Percentiles rank a stretch among this genome's conserved stretches.
Conservation (phyloP, 371 early-diverging fungal genomes). For the Mucor sp. region DNA sequence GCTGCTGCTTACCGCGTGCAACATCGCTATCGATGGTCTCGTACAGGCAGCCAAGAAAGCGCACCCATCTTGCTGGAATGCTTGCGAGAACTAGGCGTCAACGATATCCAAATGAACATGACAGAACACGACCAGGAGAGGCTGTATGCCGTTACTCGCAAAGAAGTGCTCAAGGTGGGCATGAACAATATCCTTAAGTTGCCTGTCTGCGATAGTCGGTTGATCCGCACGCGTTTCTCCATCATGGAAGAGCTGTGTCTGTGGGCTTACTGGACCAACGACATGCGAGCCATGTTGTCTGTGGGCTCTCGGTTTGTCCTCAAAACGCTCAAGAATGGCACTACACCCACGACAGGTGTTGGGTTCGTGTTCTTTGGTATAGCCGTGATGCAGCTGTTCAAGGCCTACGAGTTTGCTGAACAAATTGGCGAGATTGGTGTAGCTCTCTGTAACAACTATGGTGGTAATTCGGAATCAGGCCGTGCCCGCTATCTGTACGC, state of each 20-base stretch:
- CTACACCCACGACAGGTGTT: constrained; percentile 45
- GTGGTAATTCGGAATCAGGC: constrained; percentile 45
- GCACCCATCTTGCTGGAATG: constrained; percentile 40
- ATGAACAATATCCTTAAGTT: constrained; percentile 33
- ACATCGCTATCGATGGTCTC: constrained; percentile 42
- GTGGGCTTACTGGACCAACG: constrained; percentile 47
- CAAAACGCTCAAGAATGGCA: constrained; percentile 42
- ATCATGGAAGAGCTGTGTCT: constrained; percentile 49
- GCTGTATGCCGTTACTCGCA: constrained; percentile 32
- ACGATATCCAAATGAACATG: constrained; percentile 30
- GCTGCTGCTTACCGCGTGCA: constrained; percentile 49
- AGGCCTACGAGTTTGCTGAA: constrained; percentile 45
- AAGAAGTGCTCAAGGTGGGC: constrained; percentile 36
- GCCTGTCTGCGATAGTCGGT: constrained; percentile 38
- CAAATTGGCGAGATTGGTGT: constrained; percentile 47
- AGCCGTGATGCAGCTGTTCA: constrained; percentile 42
- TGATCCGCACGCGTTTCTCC: constrained; percentile 41
- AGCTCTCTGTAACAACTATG: constrained; percentile 38
- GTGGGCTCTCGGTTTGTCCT: constrained; percentile 33
- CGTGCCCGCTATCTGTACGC: constrained; percentile 41
- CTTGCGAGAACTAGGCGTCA: constrained; percentile 41
- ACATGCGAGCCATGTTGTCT: constrained; percentile 33
- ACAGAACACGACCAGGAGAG: constrained; percentile 23
- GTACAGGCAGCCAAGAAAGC: constrained; percentile 31
- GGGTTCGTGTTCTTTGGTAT: constrained; percentile 51